These are phyloP conservation scores for Infundibulicybe gibba DNA, from an alignment of 768 basidiomycete genomes.

Conservation along the genomic window DNA sequence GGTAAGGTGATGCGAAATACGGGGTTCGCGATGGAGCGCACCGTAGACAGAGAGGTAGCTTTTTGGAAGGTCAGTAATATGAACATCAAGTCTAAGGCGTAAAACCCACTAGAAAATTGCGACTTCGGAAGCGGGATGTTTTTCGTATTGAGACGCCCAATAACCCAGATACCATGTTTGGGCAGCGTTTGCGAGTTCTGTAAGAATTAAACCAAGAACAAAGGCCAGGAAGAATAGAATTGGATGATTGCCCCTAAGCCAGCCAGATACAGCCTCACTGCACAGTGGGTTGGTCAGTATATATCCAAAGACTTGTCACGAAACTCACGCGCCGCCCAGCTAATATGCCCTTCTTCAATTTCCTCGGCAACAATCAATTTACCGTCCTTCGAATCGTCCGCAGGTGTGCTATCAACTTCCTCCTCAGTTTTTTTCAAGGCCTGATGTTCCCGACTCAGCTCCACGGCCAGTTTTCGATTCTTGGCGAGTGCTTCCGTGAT, in stretches of 20 bases:
- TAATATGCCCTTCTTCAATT: conserved; percentile 55
- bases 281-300: conserved; percentile 16
- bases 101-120: conserved; percentile 29
- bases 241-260: conserved; percentile 30
- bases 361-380: conserved; percentile 69
- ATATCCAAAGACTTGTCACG: background rate
- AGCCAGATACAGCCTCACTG: conserved; percentile 33
- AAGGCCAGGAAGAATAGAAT: conserved; percentile 27
- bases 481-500: conserved; percentile 43
- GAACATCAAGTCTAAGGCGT: background rate
- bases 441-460: conserved; percentile 23
- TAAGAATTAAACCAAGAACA: conserved; percentile 16
- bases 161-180: conserved; percentile 43
- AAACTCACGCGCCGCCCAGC: conserved; percentile 39
- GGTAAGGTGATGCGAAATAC: too few species aligned
- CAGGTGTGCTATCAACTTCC: conserved; percentile 15
- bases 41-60: conserved; percentile 50
- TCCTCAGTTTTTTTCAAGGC: conserved; percentile 20
- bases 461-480: conserved; percentile 28
- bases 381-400: conserved; percentile 32
- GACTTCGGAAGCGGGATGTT: conserved; percentile 24
- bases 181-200: conserved; percentile 17
- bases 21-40: background rate
- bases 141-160: conserved; percentile 43
- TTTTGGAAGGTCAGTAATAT: background rate